Conservation (phyloP, 345 rosid genomes). For the Boechera retrofracta region DNA sequence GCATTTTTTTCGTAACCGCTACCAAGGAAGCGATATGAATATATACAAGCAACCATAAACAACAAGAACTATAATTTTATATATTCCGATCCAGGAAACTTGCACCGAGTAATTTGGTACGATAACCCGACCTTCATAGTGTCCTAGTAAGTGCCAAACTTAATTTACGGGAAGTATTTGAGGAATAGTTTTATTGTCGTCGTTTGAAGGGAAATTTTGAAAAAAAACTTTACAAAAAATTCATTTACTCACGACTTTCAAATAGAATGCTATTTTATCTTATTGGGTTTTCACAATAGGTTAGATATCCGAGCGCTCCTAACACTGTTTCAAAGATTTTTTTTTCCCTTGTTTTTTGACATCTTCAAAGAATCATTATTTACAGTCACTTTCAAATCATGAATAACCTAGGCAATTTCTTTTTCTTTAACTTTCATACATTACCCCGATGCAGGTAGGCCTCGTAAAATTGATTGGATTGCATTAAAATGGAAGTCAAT, state of each 20-base stretch:
- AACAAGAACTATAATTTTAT: background rate
- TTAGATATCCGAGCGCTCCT: conserved; percentile 11
- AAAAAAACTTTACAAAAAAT: background rate
- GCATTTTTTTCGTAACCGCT: background rate
- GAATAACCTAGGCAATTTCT: conserved; percentile 32
- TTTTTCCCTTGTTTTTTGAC: background rate
- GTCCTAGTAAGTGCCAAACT: conserved; percentile 8
- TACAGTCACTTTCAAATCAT: conserved; percentile 38
- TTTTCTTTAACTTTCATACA: conserved; percentile 27
- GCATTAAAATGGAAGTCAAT: conserved; percentile 38
- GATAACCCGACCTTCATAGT: background rate
- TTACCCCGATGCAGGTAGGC: conserved; percentile 41
- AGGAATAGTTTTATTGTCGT: background rate
- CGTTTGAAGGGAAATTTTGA: background rate
- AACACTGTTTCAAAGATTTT: conserved; percentile 11
- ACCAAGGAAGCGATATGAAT: background rate
- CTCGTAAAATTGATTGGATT: conserved; percentile 33
- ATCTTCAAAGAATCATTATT: conserved; percentile 26
- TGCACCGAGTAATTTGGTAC: background rate
- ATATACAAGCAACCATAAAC: background rate
- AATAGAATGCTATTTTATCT: conserved; percentile 14
- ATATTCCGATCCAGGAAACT: background rate
- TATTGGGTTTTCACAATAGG: conserved; percentile 13
- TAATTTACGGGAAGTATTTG: background rate
- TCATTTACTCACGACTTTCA: conserved; percentile 3